These are phyloP conservation scores for Ceratorhiza oryzae-sativae DNA, from an alignment of 1,284 basidiomycete species.

Conservation along the genomic window DNA sequence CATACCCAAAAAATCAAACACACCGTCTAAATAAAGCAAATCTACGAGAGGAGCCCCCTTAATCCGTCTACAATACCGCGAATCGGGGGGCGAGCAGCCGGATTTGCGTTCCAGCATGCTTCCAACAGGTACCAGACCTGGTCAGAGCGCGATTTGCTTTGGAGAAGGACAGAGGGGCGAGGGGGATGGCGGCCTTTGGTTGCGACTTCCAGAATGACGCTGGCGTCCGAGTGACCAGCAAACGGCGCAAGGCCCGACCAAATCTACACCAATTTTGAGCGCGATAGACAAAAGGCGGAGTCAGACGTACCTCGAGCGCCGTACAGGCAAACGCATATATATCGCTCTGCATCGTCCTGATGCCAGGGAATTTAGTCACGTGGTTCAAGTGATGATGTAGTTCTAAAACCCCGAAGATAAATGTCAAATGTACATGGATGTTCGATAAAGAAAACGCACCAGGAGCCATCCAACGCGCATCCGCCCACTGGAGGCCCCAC, in stretches of 20 bases:
- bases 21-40: background rate
- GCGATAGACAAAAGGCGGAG: background rate
- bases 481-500: conserved; percentile 26
- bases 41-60: background rate
- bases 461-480: conserved; percentile 36
- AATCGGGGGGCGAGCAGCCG: background rate
- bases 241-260: conserved; percentile 22
- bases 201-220: conserved; percentile 25
- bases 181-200: conserved; percentile 23
- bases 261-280: background rate
- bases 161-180: background rate
- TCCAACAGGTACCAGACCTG: conserved; percentile 32
- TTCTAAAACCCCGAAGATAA: background rate
- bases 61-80: conserved; percentile 4
- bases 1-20: conserved; percentile 6
- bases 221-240: conserved; percentile 25
- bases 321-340: conserved; percentile 34
- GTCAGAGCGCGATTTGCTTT: conserved; percentile 10
- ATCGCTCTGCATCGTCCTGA: conserved; percentile 23
- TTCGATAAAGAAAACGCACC: background rate
- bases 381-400: conserved; percentile 22
- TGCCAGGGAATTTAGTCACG: conserved; percentile 30
- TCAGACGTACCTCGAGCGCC: conserved; percentile 19
- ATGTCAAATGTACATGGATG: background rate
- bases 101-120: conserved; percentile 33